phyloP scores from a whole-genome alignment of 2,329 filamentous ascomycete genomes.

The Calonectria pteridis region DNA sequence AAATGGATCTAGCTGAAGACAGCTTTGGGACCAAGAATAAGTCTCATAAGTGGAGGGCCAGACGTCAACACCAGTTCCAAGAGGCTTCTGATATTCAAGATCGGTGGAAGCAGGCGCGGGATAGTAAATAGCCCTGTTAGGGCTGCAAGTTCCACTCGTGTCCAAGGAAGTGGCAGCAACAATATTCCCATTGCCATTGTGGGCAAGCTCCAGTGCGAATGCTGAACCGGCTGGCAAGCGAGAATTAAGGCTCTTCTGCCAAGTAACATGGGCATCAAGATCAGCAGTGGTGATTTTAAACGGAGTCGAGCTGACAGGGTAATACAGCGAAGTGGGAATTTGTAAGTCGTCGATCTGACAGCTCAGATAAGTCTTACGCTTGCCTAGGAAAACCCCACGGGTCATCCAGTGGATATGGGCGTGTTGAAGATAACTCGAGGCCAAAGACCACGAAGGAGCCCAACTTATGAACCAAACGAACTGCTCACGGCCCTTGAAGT shows the following conservation, averaged over 20 bases:
- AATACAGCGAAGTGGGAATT: slow-evolving; percentile 26
- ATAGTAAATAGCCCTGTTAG: slow-evolving; percentile 25
- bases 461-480: slow-evolving; percentile 31
- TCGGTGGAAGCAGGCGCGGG: slow-evolving; percentile 13
- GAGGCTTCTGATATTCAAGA: slow-evolving; percentile 28
- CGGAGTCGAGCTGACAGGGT: slow-evolving; percentile 21
- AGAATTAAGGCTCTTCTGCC: slow-evolving; percentile 26
- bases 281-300: slow-evolving; percentile 31
- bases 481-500: slow-evolving; percentile 29
- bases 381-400: slow-evolving; percentile 31
- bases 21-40: slow-evolving; percentile 27
- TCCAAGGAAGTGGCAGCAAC: slow-evolving; percentile 13
- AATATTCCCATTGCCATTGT: slow-evolving; percentile 33
- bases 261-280: slow-evolving; percentile 26
- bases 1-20: slow-evolving; percentile 28
- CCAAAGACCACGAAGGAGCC: slow-evolving; percentile 30
- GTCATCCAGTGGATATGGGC: slow-evolving; percentile 34
- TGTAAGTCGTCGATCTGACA: slow-evolving; percentile 32
- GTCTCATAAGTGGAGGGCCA: slow-evolving; percentile 25
- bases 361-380: slow-evolving; percentile 31
- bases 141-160: neutral
- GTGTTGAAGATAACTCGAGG: slow-evolving; percentile 29
- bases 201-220: slow-evolving; percentile 29
- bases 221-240: slow-evolving; percentile 27
- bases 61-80: slow-evolving; percentile 15